Evolutionary conservation across 1,139 yeast species (phyloP).

Genomic region (Geotrichum reessii): DNA sequence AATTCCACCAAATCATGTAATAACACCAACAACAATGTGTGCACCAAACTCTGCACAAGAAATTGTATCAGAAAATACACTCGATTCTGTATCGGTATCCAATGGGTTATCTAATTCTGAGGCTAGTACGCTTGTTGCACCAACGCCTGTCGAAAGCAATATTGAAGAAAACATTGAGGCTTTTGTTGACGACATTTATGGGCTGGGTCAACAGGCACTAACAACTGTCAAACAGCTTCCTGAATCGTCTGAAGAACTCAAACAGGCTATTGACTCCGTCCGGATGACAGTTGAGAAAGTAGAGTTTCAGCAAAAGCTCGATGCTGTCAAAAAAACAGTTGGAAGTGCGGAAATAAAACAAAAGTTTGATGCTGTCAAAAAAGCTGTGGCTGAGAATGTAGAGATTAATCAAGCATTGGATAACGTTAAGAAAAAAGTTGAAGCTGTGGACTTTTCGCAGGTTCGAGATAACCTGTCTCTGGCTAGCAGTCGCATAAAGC

Average conservation of each 20-base stretch:
- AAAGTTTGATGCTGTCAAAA: slow-evolving; percentile 3
- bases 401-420: slow-evolving; percentile 5
- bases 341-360: neutral
- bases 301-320: neutral
- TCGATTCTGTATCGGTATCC: neutral
- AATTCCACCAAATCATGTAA: too few species aligned
- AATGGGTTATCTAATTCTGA: neutral
- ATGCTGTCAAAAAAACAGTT: slow-evolving; percentile 1
- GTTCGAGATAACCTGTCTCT: neutral
- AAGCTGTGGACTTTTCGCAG: neutral
- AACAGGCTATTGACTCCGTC: slow-evolving; percentile 10
- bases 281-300: neutral
- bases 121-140: neutral
- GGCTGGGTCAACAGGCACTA: slow-evolving; percentile 11
- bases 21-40: too few species aligned
- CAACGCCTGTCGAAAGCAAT: neutral
- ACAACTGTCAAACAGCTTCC: slow-evolving; percentile 1
- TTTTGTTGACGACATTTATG: slow-evolving; percentile 14
- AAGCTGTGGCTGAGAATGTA: neutral
- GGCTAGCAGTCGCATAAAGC: neutral
- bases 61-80: neutral
- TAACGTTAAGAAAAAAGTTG: slow-evolving; percentile 1
- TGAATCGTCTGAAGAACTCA: neutral
- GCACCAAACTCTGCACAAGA: neutral
- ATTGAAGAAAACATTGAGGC: slow-evolving; percentile 16